Base-by-base conservation (phyloP, 306 rosid genomes). In the Oemleria cerasiformis region DNA sequence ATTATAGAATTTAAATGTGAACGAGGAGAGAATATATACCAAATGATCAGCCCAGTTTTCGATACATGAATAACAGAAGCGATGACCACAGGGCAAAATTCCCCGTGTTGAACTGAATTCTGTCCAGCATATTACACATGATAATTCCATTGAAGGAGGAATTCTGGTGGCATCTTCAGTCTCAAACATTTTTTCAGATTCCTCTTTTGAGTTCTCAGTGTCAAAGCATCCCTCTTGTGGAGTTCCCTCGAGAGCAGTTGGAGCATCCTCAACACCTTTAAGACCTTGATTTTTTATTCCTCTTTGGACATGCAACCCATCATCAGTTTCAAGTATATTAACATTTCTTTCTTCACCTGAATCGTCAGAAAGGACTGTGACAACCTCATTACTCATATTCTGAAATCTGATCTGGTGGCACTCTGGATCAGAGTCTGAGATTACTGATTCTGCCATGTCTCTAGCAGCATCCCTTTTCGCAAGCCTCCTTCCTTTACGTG, bases 51-150 rank as follows among this genome's bases (percentile, higher is more conserved):
- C 94, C 98, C 98, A 94, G 47, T 58, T 70, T 76, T 86, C 85
- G 72, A 94, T 94, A 80, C 98, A 94, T 64, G 83, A 69, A 77
- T 75, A 91, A 77, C 98, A 94, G 85, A 80, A 94, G 49, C 94
- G 89, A 76, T 94, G 98, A 68, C 94, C 96, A 79, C 98, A 94
- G 0, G 86, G 88, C 80, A 94, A 82, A 79, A 89, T 79, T 30
- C 97, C 98, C 76, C 96, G 68, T 43, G 78, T 86, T 67, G 86
- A 72, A 82, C 95, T 87, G 82, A 81, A 91, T 75, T 87, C 96
- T 51, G 86, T 82, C 86, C 81, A 87, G 81, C 98, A 94, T 73
- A 94, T 94, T 48, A 89, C 96, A 73, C 98, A 94, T 65, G 98
- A 91, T 80, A 87, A 45, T 63, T 91, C 91, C 17, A 67, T 56